Conservation (phyloP, 164 flowering plant genomes). For the Vitis rotundifolia region DNA sequence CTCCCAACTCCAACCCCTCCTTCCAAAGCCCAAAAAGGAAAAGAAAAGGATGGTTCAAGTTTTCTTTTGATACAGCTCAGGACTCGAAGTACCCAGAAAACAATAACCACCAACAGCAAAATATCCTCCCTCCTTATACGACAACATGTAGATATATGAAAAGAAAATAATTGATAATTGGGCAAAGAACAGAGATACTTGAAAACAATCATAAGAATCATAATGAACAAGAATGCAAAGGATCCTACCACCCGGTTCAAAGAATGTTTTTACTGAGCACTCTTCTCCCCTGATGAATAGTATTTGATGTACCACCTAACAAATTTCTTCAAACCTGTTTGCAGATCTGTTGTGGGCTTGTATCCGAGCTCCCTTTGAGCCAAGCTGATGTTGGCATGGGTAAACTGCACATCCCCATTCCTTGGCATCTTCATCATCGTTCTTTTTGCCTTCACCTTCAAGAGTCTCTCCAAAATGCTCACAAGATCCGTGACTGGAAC, state of each 20-base stretch:
- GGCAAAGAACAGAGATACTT: slow-evolving; percentile 21
- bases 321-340: slow-evolving; percentile 87
- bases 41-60: slow-evolving; percentile 18
- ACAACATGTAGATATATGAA: slow-evolving; percentile 26
- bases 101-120: slow-evolving; percentile 29
- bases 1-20: not conserved
- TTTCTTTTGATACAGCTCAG: slow-evolving; percentile 27
- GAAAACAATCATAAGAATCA: slow-evolving; percentile 59
- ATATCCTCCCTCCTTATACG: slow-evolving; percentile 29
- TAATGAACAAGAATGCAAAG: slow-evolving; percentile 46
- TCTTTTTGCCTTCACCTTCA: slow-evolving; percentile 82
- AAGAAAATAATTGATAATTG: slow-evolving; percentile 11
- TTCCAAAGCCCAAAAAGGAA: slow-evolving; percentile 5
- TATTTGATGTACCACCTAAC: slow-evolving; percentile 69
- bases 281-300: slow-evolving; percentile 66
- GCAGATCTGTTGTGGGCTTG: slow-evolving; percentile 87
- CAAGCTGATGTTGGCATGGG: slow-evolving; percentile 84
- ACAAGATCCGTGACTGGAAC: slow-evolving; percentile 84
- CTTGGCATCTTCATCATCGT: slow-evolving; percentile 75
- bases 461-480: slow-evolving; percentile 75
- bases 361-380: slow-evolving; percentile 85
- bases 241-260: slow-evolving; percentile 33
- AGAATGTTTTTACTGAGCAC: slow-evolving; percentile 35
- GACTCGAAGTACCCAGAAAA: slow-evolving; percentile 15
- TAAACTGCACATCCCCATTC: slow-evolving; percentile 91